Evolutionary conservation across 176 grass and related monocot species (phyloP).

Genomic region (Lolium rigidum): DNA sequence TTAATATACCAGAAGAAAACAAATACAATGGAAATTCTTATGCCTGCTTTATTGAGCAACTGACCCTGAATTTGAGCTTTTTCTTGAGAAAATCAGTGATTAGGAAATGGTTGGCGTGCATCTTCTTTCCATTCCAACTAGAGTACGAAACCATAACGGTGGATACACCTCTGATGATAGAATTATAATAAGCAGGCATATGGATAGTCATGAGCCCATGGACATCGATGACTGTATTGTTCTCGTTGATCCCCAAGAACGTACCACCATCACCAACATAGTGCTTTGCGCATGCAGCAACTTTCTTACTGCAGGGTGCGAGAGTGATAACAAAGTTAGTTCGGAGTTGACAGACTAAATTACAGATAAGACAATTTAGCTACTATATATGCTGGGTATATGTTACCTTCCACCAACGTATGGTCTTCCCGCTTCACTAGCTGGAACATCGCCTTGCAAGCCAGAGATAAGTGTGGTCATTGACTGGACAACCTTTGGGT

Average conservation of each 20-base stretch:
- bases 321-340: background rate
- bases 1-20: slow-evolving; percentile 1
- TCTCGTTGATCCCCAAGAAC: slow-evolving; percentile 68
- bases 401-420: slow-evolving; percentile 69
- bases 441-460: slow-evolving; percentile 64
- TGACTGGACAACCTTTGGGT: slow-evolving; percentile 68
- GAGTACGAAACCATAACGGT: slow-evolving; percentile 85
- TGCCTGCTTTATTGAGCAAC: slow-evolving; percentile 14
- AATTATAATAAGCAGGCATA: slow-evolving; percentile 75
- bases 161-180: slow-evolving; percentile 74
- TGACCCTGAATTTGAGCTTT: slow-evolving; percentile 74
- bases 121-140: slow-evolving; percentile 80
- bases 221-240: slow-evolving; percentile 61
- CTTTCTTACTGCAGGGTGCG: slow-evolving; percentile 55
- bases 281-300: slow-evolving; percentile 79
- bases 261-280: slow-evolving; percentile 85
- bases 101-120: slow-evolving; percentile 74
- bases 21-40: background rate
- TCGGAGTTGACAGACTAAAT: background rate
- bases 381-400: background rate
- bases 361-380: background rate
- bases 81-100: slow-evolving; percentile 83
- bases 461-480: slow-evolving; percentile 73
- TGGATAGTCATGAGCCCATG: slow-evolving; percentile 65
- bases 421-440: slow-evolving; percentile 49